phyloP scores from a whole-genome alignment of 1,139 yeast species.

The Nakaseomyces bracarensis region DNA sequence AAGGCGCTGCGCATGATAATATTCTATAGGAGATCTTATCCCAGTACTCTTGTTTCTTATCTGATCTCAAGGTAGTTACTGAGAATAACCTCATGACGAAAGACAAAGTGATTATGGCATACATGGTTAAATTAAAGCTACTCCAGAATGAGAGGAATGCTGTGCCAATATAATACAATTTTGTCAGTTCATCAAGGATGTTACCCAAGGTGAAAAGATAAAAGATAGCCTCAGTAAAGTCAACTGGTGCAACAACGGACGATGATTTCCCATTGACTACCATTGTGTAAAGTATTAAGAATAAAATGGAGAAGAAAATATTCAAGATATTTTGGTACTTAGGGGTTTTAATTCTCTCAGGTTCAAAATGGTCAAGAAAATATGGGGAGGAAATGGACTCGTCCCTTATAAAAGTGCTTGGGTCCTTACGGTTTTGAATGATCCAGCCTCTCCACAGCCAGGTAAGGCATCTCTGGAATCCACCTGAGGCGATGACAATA shows the following conservation, averaged over 20 bases:
- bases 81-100: slow-evolving; percentile 51
- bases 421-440: slow-evolving; percentile 63
- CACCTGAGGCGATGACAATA: slow-evolving; percentile 64
- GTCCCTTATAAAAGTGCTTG: slow-evolving; percentile 59
- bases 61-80: slow-evolving; percentile 30
- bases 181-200: slow-evolving; percentile 56
- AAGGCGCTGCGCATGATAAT: slow-evolving; percentile 74
- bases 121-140: slow-evolving; percentile 66
- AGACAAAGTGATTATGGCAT: slow-evolving; percentile 45
- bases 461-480: slow-evolving; percentile 76
- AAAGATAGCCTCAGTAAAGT: slow-evolving; percentile 47
- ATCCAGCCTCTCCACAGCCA: slow-evolving; percentile 97
- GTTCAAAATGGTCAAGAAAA: slow-evolving; percentile 63
- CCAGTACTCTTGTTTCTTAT: slow-evolving; percentile 33
- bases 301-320: slow-evolving; percentile 57
- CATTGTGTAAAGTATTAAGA: slow-evolving; percentile 52
- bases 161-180: slow-evolving; percentile 68
- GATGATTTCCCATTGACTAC: slow-evolving; percentile 47
- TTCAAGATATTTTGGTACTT: slow-evolving; percentile 70
- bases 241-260: slow-evolving; percentile 32
- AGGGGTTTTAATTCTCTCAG: slow-evolving; percentile 79
- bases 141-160: slow-evolving; percentile 73
- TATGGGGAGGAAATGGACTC: slow-evolving; percentile 50
- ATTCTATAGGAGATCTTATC: slow-evolving; percentile 64
- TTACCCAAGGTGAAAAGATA: slow-evolving; percentile 62